phyloP scores from a whole-genome alignment of 768 basidiomycete genomes.

The Lentinula edodes region DNA sequence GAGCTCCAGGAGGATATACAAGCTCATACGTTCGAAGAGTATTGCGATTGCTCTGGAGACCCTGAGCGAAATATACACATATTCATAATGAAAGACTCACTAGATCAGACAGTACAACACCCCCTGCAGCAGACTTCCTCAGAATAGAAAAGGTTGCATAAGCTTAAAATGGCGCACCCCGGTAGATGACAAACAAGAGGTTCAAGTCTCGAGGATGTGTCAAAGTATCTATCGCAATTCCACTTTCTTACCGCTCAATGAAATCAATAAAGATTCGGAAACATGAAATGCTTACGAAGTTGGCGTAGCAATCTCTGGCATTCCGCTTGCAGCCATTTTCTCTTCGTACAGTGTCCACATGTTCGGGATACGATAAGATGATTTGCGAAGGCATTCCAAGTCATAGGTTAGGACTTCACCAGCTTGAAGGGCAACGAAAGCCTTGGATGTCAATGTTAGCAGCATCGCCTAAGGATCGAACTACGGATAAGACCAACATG shows the following conservation, averaged over 20 bases:
- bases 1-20: conserved; percentile 71
- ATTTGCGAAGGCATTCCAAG: conserved; percentile 59
- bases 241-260: conserved; percentile 23
- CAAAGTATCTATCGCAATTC: conserved; percentile 53
- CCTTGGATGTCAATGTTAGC: conserved; percentile 21
- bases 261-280: background rate
- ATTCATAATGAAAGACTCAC: conserved; percentile 25
- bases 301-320: conserved; percentile 25
- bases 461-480: background rate
- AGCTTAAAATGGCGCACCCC: conserved; percentile 37
- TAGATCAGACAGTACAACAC: conserved; percentile 54
- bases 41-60: conserved; percentile 37
- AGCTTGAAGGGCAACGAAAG: conserved; percentile 41
- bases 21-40: conserved; percentile 63
- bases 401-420: conserved; percentile 73
- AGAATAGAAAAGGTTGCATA: background rate
- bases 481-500: conserved; percentile 44
- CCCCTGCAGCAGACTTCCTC: conserved; percentile 34
- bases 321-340: conserved; percentile 36
- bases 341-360: conserved; percentile 72
- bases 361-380: conserved; percentile 66
- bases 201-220: conserved; percentile 72
- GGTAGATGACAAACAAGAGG: conserved; percentile 68
- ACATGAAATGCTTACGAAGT: conserved; percentile 26
- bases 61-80: background rate